Evolutionary conservation across 192 early-diverging fungal species (phyloP).

Genomic region (Coemansia sp.): DNA sequence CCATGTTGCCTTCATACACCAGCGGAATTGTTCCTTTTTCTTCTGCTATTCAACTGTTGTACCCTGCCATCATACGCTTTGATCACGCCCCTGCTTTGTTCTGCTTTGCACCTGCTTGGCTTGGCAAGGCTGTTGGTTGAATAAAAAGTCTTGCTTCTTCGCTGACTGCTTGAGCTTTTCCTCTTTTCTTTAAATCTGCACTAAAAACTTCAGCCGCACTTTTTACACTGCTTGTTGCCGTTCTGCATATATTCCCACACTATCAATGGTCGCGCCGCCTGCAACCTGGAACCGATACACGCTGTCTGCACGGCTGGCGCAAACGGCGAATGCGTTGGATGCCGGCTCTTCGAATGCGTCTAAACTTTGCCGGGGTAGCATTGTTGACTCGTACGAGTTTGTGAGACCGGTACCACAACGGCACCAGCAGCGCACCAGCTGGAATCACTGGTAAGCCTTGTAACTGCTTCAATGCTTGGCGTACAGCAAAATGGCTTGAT

Average conservation of each 20-base stretch:
- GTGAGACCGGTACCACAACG: slow-evolving; percentile 66
- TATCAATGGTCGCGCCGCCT: slow-evolving; percentile 40
- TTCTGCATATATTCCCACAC: slow-evolving; percentile 2
- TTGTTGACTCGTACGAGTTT: slow-evolving; percentile 59
- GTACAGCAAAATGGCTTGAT: background rate
- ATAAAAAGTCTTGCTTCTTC: background rate
- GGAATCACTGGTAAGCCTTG: slow-evolving; percentile 80
- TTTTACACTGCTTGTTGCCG: background rate
- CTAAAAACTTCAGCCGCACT: background rate
- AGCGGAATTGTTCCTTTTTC: background rate
- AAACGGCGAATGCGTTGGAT: background rate
- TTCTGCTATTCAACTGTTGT: background rate
- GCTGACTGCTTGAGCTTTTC: background rate
- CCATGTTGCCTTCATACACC: background rate
- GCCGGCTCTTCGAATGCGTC: background rate
- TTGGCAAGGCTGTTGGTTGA: background rate
- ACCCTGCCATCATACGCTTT: slow-evolving; percentile 3
- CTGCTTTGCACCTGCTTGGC: background rate
- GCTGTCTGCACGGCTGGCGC: slow-evolving; percentile 11
- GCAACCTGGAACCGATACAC: slow-evolving; percentile 37
- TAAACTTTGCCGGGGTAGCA: slow-evolving; percentile 33
- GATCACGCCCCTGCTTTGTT: slow-evolving; percentile 2
- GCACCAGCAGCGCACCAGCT: slow-evolving; percentile 79
- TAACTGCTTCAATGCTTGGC: background rate
- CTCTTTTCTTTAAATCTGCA: slow-evolving; percentile 4